A percentile compares a stretch with the other conserved stretches of the same genome.
phyloP scores from a whole-genome alignment of 2,329 filamentous ascomycete species.

The Periconia sp. region DNA sequence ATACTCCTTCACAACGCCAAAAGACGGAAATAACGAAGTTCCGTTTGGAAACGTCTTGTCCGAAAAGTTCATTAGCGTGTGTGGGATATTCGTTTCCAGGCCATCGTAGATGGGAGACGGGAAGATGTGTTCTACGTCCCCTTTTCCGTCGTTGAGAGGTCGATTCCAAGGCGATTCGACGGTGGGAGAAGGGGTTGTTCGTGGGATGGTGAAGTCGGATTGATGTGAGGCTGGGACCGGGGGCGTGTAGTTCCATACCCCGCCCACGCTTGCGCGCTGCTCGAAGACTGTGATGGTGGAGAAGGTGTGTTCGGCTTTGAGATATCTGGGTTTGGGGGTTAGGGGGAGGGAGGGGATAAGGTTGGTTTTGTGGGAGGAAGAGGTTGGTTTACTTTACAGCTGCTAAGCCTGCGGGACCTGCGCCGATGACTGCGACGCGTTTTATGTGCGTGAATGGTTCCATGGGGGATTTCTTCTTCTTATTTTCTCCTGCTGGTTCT shows the following conservation, averaged over 20 bases:
- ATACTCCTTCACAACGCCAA: background rate
- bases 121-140: background rate
- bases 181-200: background rate
- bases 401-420: constrained; percentile 1
- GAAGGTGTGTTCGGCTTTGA: constrained; percentile 1
- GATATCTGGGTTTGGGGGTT: background rate
- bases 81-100: constrained; percentile 2
- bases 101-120: constrained; percentile 1
- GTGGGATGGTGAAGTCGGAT: background rate
- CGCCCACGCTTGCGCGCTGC: constrained; percentile 1
- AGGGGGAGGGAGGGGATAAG: background rate
- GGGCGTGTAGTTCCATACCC: constrained; percentile 2
- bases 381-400: background rate
- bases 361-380: too few relatives aligned
- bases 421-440: background rate
- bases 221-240: background rate
- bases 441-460: background rate
- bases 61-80: constrained; percentile 2
- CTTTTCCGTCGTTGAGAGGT: too few relatives aligned
- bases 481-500: too few relatives aligned
- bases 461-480: background rate
- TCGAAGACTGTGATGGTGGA: background rate
- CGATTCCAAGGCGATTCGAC: background rate
- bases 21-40: background rate
- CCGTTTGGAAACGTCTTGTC: background rate